A percentile compares a stretch with the other conserved stretches of the same genome.
phyloP scores from a whole-genome alignment of 805 yeast genomes.

The Metschnikowia reukaufii region DNA sequence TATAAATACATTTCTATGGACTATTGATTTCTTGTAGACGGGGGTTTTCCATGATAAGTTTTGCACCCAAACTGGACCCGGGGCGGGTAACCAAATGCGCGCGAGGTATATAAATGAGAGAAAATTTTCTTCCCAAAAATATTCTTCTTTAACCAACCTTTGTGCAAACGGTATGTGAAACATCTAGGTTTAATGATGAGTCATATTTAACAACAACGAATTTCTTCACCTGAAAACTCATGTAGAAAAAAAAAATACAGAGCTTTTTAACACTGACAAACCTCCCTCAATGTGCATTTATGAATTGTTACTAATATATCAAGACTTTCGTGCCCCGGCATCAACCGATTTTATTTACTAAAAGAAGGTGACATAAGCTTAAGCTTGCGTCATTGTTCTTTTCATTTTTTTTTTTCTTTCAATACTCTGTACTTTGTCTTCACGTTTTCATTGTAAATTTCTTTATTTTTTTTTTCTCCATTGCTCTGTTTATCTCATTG shows the following conservation, averaged over 20 bases:
- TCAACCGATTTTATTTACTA: background rate
- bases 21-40: background rate
- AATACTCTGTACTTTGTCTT: background rate
- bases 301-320: conserved; percentile 14
- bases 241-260: conserved; percentile 58
- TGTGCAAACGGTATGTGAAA: conserved; percentile 19
- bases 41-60: background rate
- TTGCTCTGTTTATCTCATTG: background rate
- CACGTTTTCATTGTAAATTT: background rate
- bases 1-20: background rate
- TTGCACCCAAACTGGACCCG: conserved; percentile 8
- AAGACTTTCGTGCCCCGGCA: background rate
- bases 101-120: conserved; percentile 12
- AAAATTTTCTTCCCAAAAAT: background rate
- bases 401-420: background rate
- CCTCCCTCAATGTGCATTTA: background rate
- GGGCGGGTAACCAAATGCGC: conserved; percentile 20
- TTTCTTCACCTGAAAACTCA: conserved; percentile 69
- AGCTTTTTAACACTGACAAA: conserved; percentile 70
- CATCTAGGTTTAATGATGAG: conserved; percentile 19
- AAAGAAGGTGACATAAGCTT: background rate
- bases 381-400: background rate
- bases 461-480: background rate
- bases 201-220: conserved; percentile 41
- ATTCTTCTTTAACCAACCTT: background rate